A percentile compares a stretch with the other conserved stretches of the same genome.
These are phyloP conservation scores for Apium graveolens DNA, from an alignment of 129 eudicot species.

Conservation along the genomic window DNA sequence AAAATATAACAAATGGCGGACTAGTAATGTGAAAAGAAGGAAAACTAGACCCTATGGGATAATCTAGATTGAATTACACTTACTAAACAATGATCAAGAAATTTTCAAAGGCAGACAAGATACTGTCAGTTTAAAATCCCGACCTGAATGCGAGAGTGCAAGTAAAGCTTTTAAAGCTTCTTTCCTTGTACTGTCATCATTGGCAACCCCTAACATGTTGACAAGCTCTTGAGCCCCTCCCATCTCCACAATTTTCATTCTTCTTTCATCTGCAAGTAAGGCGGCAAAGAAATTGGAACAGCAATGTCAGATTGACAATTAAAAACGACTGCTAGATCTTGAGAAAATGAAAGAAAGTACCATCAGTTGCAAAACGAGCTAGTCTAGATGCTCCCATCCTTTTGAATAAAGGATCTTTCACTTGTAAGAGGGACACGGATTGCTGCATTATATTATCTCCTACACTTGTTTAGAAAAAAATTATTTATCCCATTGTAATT, in stretches of 20 bases:
- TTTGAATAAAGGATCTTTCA: slow-evolving; percentile 85
- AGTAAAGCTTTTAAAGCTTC: slow-evolving; percentile 81
- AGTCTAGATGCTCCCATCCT: slow-evolving; percentile 96
- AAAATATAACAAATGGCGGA: no score
- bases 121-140: slow-evolving; percentile 8
- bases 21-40: no score
- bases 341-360: slow-evolving; percentile 22
- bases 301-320: background rate
- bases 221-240: slow-evolving; percentile 77
- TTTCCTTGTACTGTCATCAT: slow-evolving; percentile 77
- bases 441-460: slow-evolving; percentile 86
- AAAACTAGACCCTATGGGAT: no score
- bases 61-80: no score
- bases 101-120: background rate
- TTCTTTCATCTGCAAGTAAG: slow-evolving; percentile 53
- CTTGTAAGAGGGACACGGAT: slow-evolving; percentile 76
- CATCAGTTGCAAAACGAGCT: slow-evolving; percentile 76
- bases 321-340: background rate
- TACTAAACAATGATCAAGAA: background rate
- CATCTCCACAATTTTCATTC: slow-evolving; percentile 85
- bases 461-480: slow-evolving; percentile 15
- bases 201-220: slow-evolving; percentile 71
- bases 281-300: background rate
- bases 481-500: background rate
- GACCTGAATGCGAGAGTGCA: slow-evolving; percentile 87